phyloP scores from a whole-genome alignment of 768 basidiomycete species.

The Suillus sp. region DNA sequence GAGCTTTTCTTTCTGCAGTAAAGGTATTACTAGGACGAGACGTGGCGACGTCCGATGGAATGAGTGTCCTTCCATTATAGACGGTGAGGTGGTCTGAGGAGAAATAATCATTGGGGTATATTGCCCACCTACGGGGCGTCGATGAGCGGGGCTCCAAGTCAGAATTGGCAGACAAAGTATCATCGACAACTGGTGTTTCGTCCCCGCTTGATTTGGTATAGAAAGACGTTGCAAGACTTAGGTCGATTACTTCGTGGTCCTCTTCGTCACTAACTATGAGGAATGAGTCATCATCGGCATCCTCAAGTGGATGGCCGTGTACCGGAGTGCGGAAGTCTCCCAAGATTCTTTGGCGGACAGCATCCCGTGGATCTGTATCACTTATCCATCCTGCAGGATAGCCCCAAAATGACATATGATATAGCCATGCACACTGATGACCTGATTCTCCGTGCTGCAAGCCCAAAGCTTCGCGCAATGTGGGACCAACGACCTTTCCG shows the following conservation, averaged over 20 bases:
- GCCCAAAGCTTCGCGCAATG: constrained; percentile 59
- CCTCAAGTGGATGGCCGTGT: constrained; percentile 20
- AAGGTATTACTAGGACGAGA: constrained; percentile 35
- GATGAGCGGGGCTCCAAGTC: not conserved
- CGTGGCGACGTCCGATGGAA: constrained; percentile 29
- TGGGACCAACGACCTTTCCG: constrained; percentile 52
- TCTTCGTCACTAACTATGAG: constrained; percentile 41
- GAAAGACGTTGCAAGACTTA: constrained; percentile 12
- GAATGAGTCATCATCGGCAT: constrained; percentile 30
- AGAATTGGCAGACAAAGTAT: constrained; percentile 9
- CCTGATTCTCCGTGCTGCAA: constrained; percentile 37
- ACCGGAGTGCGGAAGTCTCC: constrained; percentile 33
- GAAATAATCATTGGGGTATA: constrained; percentile 62
- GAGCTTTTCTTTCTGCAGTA: constrained; percentile 37
- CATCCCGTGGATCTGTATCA: constrained; percentile 52
- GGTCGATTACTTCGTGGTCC: constrained; percentile 39
- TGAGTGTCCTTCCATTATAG: constrained; percentile 46
- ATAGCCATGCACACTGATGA: constrained; percentile 53
- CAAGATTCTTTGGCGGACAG: constrained; percentile 50
- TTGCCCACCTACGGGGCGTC: constrained; percentile 54
- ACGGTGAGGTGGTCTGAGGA: constrained; percentile 55
- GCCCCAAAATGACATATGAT: constrained; percentile 69
- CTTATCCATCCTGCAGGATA: constrained; percentile 76
- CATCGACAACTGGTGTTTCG: not conserved
- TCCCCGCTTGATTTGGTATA: not conserved